Evolutionary conservation across 2,329 filamentous ascomycete species (phyloP).

Genomic region (Sporothrix luriei): DNA sequence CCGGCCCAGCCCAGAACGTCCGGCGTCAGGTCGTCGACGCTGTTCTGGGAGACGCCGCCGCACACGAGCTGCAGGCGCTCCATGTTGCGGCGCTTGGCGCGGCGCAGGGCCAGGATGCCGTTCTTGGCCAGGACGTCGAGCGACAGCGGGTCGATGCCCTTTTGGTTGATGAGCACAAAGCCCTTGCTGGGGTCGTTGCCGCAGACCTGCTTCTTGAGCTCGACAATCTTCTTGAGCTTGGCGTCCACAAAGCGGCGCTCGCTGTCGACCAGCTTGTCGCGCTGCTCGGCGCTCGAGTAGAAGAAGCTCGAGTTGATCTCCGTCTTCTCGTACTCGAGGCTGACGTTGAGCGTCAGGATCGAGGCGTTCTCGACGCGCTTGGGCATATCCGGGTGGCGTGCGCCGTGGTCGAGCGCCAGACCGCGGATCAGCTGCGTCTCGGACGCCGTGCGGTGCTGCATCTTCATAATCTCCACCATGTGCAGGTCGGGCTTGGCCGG

Average conservation of each 20-base stretch:
- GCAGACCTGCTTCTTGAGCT: constrained; percentile 96
- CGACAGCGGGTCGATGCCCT: constrained; percentile 95
- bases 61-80: constrained; percentile 94
- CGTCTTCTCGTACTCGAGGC: constrained; percentile 97
- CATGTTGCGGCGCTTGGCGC: constrained; percentile 99
- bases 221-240: constrained; percentile 95
- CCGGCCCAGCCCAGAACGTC: constrained; percentile 95
- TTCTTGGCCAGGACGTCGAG: constrained; percentile 97
- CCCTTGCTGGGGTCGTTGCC: constrained; percentile 90
- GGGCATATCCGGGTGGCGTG: constrained; percentile 96
- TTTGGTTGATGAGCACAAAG: constrained; percentile 98
- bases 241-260: constrained; percentile 94
- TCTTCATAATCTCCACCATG: constrained; percentile 99
- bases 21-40: constrained; percentile 85
- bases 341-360: constrained; percentile 94
- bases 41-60: constrained; percentile 90
- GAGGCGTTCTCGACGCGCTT: constrained; percentile 94
- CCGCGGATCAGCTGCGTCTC: constrained; percentile 96
- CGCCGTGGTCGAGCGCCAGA: constrained; percentile 90
- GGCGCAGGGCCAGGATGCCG: constrained; percentile 88
- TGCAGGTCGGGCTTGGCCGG: constrained; percentile 93
- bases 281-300: constrained; percentile 94
- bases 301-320: constrained; percentile 99
- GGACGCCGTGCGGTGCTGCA: constrained; percentile 95
- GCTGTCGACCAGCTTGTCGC: constrained; percentile 96